phyloP scores from a whole-genome alignment of 2,329 filamentous ascomycete genomes.

The Karstenula rhodostoma region DNA sequence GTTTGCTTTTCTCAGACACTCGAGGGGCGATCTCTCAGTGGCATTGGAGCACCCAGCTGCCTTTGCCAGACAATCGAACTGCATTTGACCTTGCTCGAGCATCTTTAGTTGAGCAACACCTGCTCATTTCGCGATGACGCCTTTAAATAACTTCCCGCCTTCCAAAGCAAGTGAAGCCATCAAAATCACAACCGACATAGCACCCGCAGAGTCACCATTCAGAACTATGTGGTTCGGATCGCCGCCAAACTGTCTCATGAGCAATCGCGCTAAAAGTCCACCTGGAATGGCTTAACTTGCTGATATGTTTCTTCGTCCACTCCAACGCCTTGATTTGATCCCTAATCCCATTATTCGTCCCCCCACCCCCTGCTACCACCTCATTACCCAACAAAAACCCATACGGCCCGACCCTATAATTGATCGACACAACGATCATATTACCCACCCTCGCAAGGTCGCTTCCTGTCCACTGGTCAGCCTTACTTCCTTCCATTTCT shows the following conservation, averaged over 20 bases:
- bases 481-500: not conserved
- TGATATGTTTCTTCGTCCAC: conserved; percentile 74
- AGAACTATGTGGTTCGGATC: conserved; percentile 73
- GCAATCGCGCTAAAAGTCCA: not conserved
- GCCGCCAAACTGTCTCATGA: conserved; percentile 67
- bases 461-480: conserved; percentile 41
- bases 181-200: conserved; percentile 43
- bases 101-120: conserved; percentile 61
- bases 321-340: conserved; percentile 74
- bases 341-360: conserved; percentile 72
- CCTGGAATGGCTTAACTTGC: conserved; percentile 41
- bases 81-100: conserved; percentile 58
- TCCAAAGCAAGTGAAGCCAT: conserved; percentile 56
- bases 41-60: conserved; percentile 57
- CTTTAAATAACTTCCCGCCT: conserved; percentile 60
- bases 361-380: conserved; percentile 44
- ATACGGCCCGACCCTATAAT: conserved; percentile 78
- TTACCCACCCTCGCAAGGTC: conserved; percentile 67
- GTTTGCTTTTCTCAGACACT: conserved; percentile 59
- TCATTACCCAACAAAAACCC: conserved; percentile 73
- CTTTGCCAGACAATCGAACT: conserved; percentile 60
- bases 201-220: conserved; percentile 74
- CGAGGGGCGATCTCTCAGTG: conserved; percentile 49
- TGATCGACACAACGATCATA: conserved; percentile 75
- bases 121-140: conserved; percentile 63